phyloP scores from a whole-genome alignment of 179 eudicot species.

The Pouteria campechiana region DNA sequence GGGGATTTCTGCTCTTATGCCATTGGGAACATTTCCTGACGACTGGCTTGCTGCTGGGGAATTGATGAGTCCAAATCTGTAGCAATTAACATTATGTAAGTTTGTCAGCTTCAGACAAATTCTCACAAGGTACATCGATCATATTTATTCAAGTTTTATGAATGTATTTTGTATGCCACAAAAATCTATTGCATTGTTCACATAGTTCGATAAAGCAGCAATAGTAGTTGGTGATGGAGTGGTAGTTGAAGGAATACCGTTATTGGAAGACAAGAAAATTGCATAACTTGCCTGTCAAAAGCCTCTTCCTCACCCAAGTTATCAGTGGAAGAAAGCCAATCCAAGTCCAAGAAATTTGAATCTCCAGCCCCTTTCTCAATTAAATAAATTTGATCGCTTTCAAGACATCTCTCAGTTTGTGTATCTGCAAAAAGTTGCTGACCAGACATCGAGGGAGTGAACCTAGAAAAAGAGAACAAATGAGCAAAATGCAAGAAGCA shows the following conservation, averaged over 20 bases:
- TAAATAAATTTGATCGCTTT: constrained; percentile 19
- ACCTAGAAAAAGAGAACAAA: constrained; percentile 27
- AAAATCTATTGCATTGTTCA: too few species aligned
- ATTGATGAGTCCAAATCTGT: constrained; percentile 34
- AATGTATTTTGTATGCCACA: too few species aligned
- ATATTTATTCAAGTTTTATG: not conserved
- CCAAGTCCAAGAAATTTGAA: constrained; percentile 85
- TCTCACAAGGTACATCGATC: not conserved
- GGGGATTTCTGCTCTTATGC: constrained; percentile 31
- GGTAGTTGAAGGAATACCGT: not conserved
- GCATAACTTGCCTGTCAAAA: constrained; percentile 35
- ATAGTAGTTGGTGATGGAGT: not conserved
- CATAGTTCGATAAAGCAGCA: too few species aligned
- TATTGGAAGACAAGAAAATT: not conserved
- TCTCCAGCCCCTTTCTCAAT: constrained; percentile 18
- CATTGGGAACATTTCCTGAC: constrained; percentile 41
- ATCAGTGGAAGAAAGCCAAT: constrained; percentile 80
- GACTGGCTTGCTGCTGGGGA: constrained; percentile 40
- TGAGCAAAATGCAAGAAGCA: too few species aligned
- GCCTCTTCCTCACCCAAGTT: constrained; percentile 71
- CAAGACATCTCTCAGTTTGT: constrained; percentile 38
- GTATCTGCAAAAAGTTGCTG: constrained; percentile 49
- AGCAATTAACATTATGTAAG: not conserved
- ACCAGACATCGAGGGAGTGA: constrained; percentile 27
- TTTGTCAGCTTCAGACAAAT: not conserved